phyloP scores from a whole-genome alignment of 176 grass and related monocot species.

The Oryza longistaminata region DNA sequence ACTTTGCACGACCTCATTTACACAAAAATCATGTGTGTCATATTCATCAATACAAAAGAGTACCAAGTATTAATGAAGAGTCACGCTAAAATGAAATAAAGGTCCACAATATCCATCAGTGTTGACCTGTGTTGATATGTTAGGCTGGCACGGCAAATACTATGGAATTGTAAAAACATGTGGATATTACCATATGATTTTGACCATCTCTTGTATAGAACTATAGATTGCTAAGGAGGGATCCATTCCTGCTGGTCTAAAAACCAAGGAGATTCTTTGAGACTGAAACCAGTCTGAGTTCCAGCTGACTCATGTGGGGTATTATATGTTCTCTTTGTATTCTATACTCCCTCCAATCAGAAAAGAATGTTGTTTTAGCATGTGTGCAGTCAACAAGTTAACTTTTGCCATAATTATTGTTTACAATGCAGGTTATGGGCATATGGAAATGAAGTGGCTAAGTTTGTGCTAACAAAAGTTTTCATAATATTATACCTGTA shows the following conservation, averaged over 20 bases:
- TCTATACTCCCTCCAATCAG: background rate
- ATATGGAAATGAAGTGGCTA: background rate
- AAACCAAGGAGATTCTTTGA: slow-evolving; percentile 17
- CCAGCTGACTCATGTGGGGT: background rate
- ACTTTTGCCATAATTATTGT: no score
- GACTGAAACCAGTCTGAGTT: background rate
- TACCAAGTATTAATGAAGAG: slow-evolving; percentile 10
- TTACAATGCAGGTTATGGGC: no score
- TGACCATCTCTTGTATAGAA: background rate
- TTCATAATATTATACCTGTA: no score
- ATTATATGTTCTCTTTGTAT: background rate
- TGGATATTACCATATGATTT: background rate
- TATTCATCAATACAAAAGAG: slow-evolving; percentile 16
- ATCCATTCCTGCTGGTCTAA: background rate
- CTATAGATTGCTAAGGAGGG: background rate
- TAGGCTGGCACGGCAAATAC: slow-evolving; percentile 11
- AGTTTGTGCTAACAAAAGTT: no score
- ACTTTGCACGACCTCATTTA: background rate
- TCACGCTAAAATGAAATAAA: background rate
- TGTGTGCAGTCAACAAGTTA: no score
- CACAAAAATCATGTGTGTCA: slow-evolving; percentile 9
- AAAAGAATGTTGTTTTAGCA: background rate
- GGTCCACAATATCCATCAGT: slow-evolving; percentile 1
- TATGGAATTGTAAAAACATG: background rate
- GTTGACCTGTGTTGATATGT: slow-evolving; percentile 1